A percentile compares a stretch with the other conserved stretches of the same genome.
Evolutionary conservation across 768 basidiomycete genomes (phyloP).

Genomic region (Nidularia pulvinata): DNA sequence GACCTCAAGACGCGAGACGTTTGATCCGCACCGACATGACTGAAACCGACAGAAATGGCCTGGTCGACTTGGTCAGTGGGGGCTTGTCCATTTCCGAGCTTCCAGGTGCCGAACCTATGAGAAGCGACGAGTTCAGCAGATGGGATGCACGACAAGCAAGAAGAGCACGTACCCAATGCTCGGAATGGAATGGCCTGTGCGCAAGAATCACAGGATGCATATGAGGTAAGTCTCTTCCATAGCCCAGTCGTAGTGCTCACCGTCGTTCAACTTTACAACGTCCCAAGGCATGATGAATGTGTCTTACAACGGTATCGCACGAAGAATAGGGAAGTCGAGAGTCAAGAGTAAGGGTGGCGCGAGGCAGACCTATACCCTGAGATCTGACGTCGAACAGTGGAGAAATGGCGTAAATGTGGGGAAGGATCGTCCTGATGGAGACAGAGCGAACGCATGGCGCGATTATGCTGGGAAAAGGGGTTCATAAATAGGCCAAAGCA

Average conservation of each 20-base stretch:
- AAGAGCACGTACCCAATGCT: conserved; percentile 35
- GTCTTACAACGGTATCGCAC: too few relatives aligned
- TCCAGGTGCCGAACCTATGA: conserved; percentile 61
- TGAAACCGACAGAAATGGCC: conserved; percentile 60
- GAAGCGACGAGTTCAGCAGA: background rate
- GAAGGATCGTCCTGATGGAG: too few relatives aligned
- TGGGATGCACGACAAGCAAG: background rate
- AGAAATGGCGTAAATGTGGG: too few relatives aligned
- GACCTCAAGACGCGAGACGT: background rate
- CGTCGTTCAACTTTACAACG: conserved; percentile 57
- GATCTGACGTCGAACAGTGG: too few relatives aligned
- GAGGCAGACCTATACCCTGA: too few relatives aligned
- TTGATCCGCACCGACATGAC: conserved; percentile 52
- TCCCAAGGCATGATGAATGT: conserved; percentile 55
- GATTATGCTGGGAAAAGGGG: too few relatives aligned
- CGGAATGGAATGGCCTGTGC: conserved; percentile 44
- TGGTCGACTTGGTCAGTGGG: conserved; percentile 57
- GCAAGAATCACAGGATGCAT: background rate
- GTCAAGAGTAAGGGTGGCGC: too few relatives aligned
- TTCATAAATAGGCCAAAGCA: too few relatives aligned
- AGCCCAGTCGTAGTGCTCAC: conserved; percentile 22
- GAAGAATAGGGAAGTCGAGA: too few relatives aligned
- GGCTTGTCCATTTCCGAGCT: conserved; percentile 53
- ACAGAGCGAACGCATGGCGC: too few relatives aligned
- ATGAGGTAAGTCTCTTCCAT: background rate